Evolutionary conservation across 768 basidiomycete species (phyloP), one percentile per base, ranked within the genome.

Genomic region (Auriscalpium orientale): DNA sequence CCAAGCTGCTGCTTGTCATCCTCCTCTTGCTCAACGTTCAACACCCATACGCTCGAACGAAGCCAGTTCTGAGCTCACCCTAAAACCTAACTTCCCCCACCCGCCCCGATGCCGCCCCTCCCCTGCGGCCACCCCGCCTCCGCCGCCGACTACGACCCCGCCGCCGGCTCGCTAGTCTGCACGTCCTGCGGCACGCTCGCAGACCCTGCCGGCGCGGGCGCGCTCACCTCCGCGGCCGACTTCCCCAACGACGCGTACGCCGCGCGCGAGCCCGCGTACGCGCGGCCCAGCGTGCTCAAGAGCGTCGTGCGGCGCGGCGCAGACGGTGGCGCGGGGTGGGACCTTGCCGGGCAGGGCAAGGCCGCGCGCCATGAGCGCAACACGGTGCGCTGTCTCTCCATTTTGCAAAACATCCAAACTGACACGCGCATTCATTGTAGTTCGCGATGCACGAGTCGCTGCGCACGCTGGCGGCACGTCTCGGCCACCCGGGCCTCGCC

Each of bases 111-210:
- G 60, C 15, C 55, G 28, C 28, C 28, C 28, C 28, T 28, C 28
- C 28, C 28, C 28, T 28, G 28, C 28, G 28, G 28, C 28, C 28
- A 28, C 28, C 28, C 28, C 28, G 28, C 28, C 28, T 28, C 28
- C 28, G 28, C 28, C 28, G 28, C 28, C 28, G 28, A 28, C 28
- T 28, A 28, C 28, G 28, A 28, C 28, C 28, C 28, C 28, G 28
- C 28, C 43, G 38, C 59, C 18, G 58, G 58, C 54, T 61, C 60
- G 7, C 55, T 75, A 47, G 81, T 90, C 57, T 91, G 89, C 69
- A 79, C 79, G 12, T 51, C 58, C n/a, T 91, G 89, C 62, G 89
- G 85, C 15, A 83, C 82, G n/a, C 79, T 91, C 18, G 73, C 71
- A 10, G 82, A 89, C 62, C 75, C 87, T 0, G 72, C 76, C 13